Evolutionary conservation across 768 basidiomycete species (phyloP), one percentile per base, ranked within the genome.

Genomic region (Thelephora ganbajun): DNA sequence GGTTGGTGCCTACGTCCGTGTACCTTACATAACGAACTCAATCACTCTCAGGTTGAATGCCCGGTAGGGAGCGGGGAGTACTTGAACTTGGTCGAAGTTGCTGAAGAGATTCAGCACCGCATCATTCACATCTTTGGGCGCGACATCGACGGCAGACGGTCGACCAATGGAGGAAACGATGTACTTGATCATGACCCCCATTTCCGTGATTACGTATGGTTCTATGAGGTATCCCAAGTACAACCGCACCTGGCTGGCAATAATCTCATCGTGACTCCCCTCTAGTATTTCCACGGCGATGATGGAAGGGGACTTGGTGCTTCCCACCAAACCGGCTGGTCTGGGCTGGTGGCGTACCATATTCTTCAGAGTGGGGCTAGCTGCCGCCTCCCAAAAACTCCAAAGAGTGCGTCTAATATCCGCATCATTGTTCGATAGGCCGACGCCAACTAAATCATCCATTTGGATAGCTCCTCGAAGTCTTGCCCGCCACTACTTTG

Each of bases 31-130:
- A n/a, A 11, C 37, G 26, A 39, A 36, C 16, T 41, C 39, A 30
- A 9, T 30, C 23, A 19, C 22, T 23, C 45, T 6, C 46, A 77
- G 70, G 83, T 94, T 23, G 96, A 99, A 63, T 99, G 96, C 58
- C 96, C 96, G 4, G 92, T 90, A 0, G 91, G 92, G 22, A 87
- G 83, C 52, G 96, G 96, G n/a, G 93, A 96, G 55, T 90, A 83
- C 64, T 97, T 97, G 92, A 88, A 91, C 60, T 78, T 99, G 6
- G 88, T 83, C 9, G 74, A 78, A 49, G 91, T 94, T 16, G 91
- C 96, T 5, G 94, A 97, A 58, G 96, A 99, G 63, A 92, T 99
- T 48, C 96, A 98, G 63, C 94, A 98, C 60, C 83, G 96, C n/a
- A 80, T 98, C 52, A 99, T 98, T 48, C 92, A 98, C 63, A 91